Evolutionary conservation across 2,329 filamentous ascomycete genomes (phyloP).

Genomic region (Paradendryphiella salina): DNA sequence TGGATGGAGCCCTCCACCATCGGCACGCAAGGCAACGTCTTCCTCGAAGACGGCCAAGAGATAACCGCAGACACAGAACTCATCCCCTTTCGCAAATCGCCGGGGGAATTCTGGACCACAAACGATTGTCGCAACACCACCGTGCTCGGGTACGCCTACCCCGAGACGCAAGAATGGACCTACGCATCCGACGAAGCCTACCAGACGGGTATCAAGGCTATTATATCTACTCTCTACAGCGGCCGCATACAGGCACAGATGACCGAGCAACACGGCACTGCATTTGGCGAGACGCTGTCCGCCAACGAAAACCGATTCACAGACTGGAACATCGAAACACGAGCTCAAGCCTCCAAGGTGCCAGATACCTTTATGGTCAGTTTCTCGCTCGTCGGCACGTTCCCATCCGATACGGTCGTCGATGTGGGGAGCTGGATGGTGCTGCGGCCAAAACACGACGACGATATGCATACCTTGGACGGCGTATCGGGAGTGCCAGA

Average conservation of each 20-base stretch:
- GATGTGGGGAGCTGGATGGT: constrained; percentile 36
- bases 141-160: constrained; percentile 41
- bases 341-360: constrained; percentile 9
- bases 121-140: constrained; percentile 31
- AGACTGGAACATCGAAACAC: constrained; percentile 33
- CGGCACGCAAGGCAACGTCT: constrained; percentile 30
- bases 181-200: constrained; percentile 19
- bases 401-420: constrained; percentile 18
- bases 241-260: constrained; percentile 8
- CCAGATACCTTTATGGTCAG: constrained; percentile 28
- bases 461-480: background rate
- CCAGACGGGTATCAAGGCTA: constrained; percentile 13
- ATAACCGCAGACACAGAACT: constrained; percentile 55
- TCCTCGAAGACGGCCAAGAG: constrained; percentile 43
- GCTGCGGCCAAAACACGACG: constrained; percentile 19
- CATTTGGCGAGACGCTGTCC: background rate
- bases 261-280: background rate
- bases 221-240: constrained; percentile 31
- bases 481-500: background rate
- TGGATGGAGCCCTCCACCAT: constrained; percentile 59
- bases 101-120: constrained; percentile 36
- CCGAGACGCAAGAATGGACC: constrained; percentile 39
- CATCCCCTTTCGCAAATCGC: constrained; percentile 43
- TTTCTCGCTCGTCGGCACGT: constrained; percentile 26
- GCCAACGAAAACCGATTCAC: constrained; percentile 18